Evolutionary conservation across 768 basidiomycete species (phyloP).

Genomic region (Pleurotus eryngii): DNA sequence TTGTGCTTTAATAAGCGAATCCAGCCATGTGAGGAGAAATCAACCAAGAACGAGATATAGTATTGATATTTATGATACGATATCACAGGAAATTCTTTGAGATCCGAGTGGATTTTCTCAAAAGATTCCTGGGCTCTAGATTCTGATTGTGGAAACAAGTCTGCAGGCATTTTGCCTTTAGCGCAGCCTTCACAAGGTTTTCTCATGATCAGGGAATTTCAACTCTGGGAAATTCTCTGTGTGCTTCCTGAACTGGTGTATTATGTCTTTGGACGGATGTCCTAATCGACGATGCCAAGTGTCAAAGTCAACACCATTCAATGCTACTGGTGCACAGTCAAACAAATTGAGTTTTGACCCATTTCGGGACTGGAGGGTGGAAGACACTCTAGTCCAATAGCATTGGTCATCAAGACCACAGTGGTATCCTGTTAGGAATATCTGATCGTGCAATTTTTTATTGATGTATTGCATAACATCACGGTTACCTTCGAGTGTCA

Average conservation of each 20-base stretch:
- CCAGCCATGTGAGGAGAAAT: background rate
- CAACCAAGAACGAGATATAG: background rate
- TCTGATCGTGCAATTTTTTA: background rate
- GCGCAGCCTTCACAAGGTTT: conserved; percentile 8
- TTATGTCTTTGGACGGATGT: background rate
- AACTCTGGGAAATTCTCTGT: background rate
- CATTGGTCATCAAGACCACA: background rate
- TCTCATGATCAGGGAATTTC: background rate
- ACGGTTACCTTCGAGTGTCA: background rate
- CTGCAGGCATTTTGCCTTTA: conserved; percentile 4
- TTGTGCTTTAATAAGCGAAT: conserved; percentile 8
- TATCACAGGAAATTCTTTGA: background rate
- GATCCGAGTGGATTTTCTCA: conserved; percentile 6
- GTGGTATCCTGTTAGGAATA: background rate
- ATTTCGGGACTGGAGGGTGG: background rate
- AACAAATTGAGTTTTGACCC: background rate
- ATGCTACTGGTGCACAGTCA: background rate
- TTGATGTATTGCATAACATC: background rate
- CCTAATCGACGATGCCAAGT: conserved; percentile 1
- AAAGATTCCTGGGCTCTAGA: background rate
- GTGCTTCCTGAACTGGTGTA: background rate
- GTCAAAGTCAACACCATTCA: background rate
- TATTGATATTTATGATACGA: conserved; percentile 1
- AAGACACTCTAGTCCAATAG: background rate
- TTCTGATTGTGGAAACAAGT: background rate